Evolutionary conservation across 257 asterid genomes (phyloP), one percentile per base, ranked within the genome.

Genomic region (Euphrasia confusa): DNA sequence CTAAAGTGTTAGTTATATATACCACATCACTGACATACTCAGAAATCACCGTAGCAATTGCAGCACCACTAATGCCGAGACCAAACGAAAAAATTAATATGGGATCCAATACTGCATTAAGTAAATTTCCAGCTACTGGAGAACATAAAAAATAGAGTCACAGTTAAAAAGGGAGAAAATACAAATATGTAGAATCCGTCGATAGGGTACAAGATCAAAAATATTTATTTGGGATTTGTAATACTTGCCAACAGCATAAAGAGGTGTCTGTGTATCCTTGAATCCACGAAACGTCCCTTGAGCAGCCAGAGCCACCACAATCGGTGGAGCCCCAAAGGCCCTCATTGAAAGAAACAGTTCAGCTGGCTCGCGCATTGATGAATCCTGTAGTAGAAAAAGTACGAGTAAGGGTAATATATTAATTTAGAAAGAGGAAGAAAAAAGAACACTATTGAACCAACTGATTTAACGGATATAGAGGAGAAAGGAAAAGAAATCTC

Each of bases 221-320:
- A 21, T 21, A 21, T 21, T 21, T 21, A 21, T 56, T 48, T 53
- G 9, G 39, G 44, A 14, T 48, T 54, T 21, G 17, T 54, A 27
- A 54, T 54, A 54, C 60, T 54, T 54, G 39, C 99, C 99, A 71
- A 88, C 86, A 58, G 99, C 99, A 81, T 77, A 86, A 62, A 92
- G 71, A 47, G 99, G 99, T 60, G 99, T 92, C 69, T 83, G 89
- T 32, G 99, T 92, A 74, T 92, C 99, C 83, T 89, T 86, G 71
- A 92, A 89, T 68, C 99, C 99, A 54, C 96, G 95, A 64, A 89
- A 92, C 56, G 95, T 78, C 74, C 97, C 99, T 77, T 92, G 99
- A 61, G 92, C 92, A 72, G 99, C 97, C 74, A 92, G 95, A 30
- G 97, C 95, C 52, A 89, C 73, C 44, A 92, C 97, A n/a, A 89